Conservation (phyloP, 2,329 filamentous ascomycete species). For the Colletotrichum gigasporum region DNA sequence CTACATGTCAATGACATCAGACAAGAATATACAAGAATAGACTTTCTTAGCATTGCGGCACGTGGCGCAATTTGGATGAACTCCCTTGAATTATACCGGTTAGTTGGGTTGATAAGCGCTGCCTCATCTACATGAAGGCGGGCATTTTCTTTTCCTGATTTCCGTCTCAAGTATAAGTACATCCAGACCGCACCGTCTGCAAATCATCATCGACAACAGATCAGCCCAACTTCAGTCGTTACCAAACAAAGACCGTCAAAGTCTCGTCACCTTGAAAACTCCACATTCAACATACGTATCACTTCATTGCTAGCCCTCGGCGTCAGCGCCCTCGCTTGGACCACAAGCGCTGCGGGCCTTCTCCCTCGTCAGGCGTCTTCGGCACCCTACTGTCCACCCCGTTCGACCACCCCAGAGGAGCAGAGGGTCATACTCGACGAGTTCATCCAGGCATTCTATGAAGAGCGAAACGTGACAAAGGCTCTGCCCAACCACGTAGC, state of each 20-base stretch:
- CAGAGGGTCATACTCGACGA: slow-evolving; percentile 18
- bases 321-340: slow-evolving; percentile 18
- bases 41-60: slow-evolving; percentile 22
- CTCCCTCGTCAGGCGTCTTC: not conserved
- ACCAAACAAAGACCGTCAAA: not conserved
- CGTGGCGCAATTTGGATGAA: slow-evolving; percentile 17
- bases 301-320: slow-evolving; percentile 2
- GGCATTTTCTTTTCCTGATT: not conserved
- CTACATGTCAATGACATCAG: not conserved
- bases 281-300: not conserved
- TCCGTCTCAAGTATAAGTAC: slow-evolving; percentile 11
- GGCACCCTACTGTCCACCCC: slow-evolving; percentile 17
- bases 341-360: not conserved
- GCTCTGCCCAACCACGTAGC: slow-evolving; percentile 20
- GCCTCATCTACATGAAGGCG: not conserved
- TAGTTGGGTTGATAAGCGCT: not conserved
- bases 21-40: not conserved
- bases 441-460: slow-evolving; percentile 18
- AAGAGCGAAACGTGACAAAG: slow-evolving; percentile 12
- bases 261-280: not conserved
- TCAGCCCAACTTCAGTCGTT: too few relatives aligned
- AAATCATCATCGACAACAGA: not conserved
- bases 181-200: too few relatives aligned
- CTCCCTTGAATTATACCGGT: not conserved
- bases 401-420: not conserved